Conservation (phyloP, 176 grass and related monocot species). For the Triticum aestivum region DNA sequence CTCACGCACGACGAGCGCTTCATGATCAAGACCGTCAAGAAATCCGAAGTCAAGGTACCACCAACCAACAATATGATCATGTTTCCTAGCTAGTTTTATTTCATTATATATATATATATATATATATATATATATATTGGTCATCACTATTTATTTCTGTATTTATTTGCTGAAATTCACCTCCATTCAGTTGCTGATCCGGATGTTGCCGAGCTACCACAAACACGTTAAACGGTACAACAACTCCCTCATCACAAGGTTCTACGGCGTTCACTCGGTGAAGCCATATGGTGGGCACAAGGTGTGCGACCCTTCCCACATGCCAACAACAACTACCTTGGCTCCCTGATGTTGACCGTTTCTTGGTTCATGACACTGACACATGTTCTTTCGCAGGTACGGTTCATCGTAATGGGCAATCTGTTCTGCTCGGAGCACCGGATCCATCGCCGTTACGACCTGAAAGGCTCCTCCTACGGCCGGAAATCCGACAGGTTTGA, state of each 20-base stretch:
- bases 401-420: slow-evolving; percentile 31
- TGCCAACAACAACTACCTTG: not conserved
- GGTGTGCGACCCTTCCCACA: slow-evolving; percentile 22
- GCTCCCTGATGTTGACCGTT: not conserved
- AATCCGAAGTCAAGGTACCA: slow-evolving; percentile 75
- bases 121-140: too few relatives aligned
- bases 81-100: too few relatives aligned
- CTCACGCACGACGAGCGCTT: slow-evolving; percentile 72
- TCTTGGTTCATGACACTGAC: slow-evolving; percentile 21
- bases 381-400: not conserved
- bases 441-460: slow-evolving; percentile 85
- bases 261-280: slow-evolving; percentile 74
- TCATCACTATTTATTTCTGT: too few relatives aligned
- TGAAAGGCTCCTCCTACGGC: slow-evolving; percentile 92
- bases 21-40: slow-evolving; percentile 95
- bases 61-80: too few relatives aligned
- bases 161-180: too few relatives aligned
- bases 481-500: slow-evolving; percentile 68
- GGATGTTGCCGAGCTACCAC: slow-evolving; percentile 66
- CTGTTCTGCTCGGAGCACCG: slow-evolving; percentile 40
- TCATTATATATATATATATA: too few relatives aligned
- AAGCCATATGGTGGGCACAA: slow-evolving; percentile 68
- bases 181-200: slow-evolving; percentile 31
- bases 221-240: slow-evolving; percentile 52
- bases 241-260: slow-evolving; percentile 66